Percentiles rank a stretch among this genome's conserved stretches.
These are phyloP conservation scores for Pyrenula massariospora DNA, from an alignment of 495 filamentous ascomycete species.

Conservation along the genomic window DNA sequence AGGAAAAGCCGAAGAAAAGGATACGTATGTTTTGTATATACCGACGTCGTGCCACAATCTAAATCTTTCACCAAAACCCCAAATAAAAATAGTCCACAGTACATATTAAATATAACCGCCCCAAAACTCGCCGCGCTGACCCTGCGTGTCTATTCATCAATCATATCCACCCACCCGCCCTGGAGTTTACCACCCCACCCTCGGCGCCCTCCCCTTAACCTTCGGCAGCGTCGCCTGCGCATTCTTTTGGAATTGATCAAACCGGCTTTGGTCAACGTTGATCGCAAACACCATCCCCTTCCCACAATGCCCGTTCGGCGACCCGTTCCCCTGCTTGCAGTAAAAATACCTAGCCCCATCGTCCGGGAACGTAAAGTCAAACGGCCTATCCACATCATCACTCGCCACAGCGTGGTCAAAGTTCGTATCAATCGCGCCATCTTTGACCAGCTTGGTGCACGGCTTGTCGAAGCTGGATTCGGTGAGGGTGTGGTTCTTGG, in stretches of 20 bases:
- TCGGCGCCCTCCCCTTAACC: slow-evolving; percentile 7
- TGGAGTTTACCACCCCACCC: slow-evolving; percentile 4
- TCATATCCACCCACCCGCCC: no score
- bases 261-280: slow-evolving; percentile 14
- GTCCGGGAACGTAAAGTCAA: background rate
- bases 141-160: no score
- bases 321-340: background rate
- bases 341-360: background rate
- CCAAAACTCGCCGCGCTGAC: no score
- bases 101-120: no score
- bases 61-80: no score
- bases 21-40: no score
- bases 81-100: no score
- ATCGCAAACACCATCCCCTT: slow-evolving; percentile 39
- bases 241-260: slow-evolving; percentile 6
- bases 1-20: no score
- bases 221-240: slow-evolving; percentile 11
- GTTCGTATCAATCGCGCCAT: slow-evolving; percentile 5
- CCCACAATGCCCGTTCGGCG: slow-evolving; percentile 24
- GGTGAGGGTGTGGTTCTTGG: slow-evolving; percentile 14
- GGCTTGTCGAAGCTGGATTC: slow-evolving; percentile 10
- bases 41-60: no score
- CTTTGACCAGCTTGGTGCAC: slow-evolving; percentile 6
- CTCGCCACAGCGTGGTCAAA: slow-evolving; percentile 1
- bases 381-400: slow-evolving; percentile 1